Base-by-base conservation (phyloP, 1,284 basidiomycete species). In the Xerocomus cyaneibrunnescens region DNA sequence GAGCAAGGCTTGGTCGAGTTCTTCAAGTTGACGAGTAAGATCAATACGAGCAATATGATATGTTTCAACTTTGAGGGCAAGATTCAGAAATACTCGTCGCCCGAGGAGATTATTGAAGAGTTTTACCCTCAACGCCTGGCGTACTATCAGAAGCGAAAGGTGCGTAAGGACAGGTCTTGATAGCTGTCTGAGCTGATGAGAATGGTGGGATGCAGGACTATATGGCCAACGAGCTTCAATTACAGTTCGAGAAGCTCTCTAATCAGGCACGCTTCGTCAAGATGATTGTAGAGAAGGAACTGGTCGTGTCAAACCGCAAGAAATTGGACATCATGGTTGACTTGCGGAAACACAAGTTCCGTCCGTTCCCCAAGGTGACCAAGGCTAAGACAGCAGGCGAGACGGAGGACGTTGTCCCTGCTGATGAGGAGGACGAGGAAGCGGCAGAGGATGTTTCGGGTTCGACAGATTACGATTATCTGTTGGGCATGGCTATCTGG, bases 251-350 rank as follows among this genome's bases (percentile, higher is more conserved):
- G 65, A 87, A 83, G 57, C 76, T 98, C 10, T 88, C 86, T 51
- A 99, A 99, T 69, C 97, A 99, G 72, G 96, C 94, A 16, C 89
- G 95, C 25, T 99, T 99, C 73, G 87, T 99, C 41, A 81, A 93
- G 68, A 95, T 98, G 94, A 98, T 99, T 65, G 83, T 99, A 57
- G 82, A 86, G 58, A 91, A 85, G 67, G 78, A 94, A 67, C 81
- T 99, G n/a, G 72, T 82, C n/a, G 86, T 99, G 23, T 85, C 87
- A n/a, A 94, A 92, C 66, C 89, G 95, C 64, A 96, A 94, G 75
- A 94, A 94, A 69, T 80, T 76, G 2, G 92, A 89, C 50, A 88
- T 99, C 59, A 87, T 98, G 22, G 74, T 70, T 0, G 96, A 99
- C 60, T 72, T 99, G 64, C 86, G 93, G 54, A 81, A 81, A 68